These are phyloP conservation scores for Leucosporidium yakuticum DNA, from an alignment of 768 basidiomycete genomes.

Conservation along the genomic window DNA sequence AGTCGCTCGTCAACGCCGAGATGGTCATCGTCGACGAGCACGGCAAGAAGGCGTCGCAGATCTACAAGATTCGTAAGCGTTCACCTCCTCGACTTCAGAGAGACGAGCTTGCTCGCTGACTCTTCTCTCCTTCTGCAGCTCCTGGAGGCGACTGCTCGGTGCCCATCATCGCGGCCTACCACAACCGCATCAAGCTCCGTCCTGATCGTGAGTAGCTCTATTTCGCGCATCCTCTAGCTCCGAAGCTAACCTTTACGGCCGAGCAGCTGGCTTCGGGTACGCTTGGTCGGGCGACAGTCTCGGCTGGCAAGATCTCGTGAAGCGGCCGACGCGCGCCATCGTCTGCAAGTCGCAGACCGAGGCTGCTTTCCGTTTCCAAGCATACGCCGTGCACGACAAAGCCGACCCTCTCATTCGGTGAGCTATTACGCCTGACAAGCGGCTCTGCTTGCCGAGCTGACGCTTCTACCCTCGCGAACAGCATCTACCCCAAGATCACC, in stretches of 20 bases:
- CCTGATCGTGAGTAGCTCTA: constrained; percentile 69
- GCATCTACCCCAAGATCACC: constrained; percentile 76
- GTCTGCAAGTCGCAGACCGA: constrained; percentile 79
- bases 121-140: constrained; percentile 43
- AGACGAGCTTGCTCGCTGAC: not conserved
- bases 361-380: constrained; percentile 89
- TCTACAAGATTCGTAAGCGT: constrained; percentile 69
- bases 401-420: constrained; percentile 56
- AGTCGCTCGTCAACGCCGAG: constrained; percentile 85
- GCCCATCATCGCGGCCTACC: constrained; percentile 81
- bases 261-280: constrained; percentile 87
- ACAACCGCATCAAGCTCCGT: constrained; percentile 73
- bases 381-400: constrained; percentile 72
- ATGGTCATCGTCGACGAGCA: constrained; percentile 78
- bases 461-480: constrained; percentile 41
- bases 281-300: constrained; percentile 76
- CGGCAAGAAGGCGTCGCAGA: constrained; percentile 69
- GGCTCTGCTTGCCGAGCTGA: not conserved
- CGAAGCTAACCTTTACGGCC: constrained; percentile 7
- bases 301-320: constrained; percentile 80
- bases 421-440: constrained; percentile 30
- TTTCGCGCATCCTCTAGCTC: not conserved
- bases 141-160: constrained; percentile 83
- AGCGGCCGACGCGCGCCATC: constrained; percentile 62
- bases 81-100: not conserved